A percentile compares a stretch with the other conserved stretches of the same genome.
Conservation (phyloP, 2,329 filamentous ascomycete species). For the Ophiostoma angusticollis region DNA sequence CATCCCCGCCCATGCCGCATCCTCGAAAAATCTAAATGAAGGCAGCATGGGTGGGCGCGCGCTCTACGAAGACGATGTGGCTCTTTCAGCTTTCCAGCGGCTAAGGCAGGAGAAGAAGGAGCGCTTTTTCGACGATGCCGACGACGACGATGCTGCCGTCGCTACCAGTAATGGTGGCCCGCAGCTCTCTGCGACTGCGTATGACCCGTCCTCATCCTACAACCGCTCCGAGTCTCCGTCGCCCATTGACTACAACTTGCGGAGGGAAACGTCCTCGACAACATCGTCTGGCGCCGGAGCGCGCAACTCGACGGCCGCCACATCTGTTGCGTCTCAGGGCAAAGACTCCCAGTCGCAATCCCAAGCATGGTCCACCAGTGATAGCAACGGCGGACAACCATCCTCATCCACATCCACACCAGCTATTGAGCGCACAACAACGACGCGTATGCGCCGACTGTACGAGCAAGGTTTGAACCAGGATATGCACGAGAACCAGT, state of each 20-base stretch:
- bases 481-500: conserved; percentile 68
- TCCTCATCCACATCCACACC: conserved; percentile 23
- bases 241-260: conserved; percentile 53
- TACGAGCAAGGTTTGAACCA: conserved; percentile 76
- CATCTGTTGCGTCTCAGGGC: conserved; percentile 68
- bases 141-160: not conserved
- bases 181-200: conserved; percentile 22
- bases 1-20: conserved; percentile 44
- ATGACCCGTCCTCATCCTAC: conserved; percentile 19
- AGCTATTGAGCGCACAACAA: conserved; percentile 47
- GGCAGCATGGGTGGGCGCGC: conserved; percentile 51
- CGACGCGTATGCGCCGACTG: conserved; percentile 59
- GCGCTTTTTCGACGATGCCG: conserved; percentile 17
- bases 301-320: conserved; percentile 75
- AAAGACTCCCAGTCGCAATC: conserved; percentile 37
- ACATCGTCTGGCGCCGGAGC: conserved; percentile 60
- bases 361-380: too few relatives aligned
- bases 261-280: conserved; percentile 78
- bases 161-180: conserved; percentile 8
- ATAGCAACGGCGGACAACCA: conserved; percentile 17
- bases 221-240: conserved; percentile 42
- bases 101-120: conserved; percentile 50
- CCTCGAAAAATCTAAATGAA: conserved; percentile 29
- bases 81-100: conserved; percentile 70
- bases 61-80: conserved; percentile 79